These are phyloP conservation scores for Aegle marmelos DNA, from an alignment of 345 rosid genomes.

Conservation along the genomic window DNA sequence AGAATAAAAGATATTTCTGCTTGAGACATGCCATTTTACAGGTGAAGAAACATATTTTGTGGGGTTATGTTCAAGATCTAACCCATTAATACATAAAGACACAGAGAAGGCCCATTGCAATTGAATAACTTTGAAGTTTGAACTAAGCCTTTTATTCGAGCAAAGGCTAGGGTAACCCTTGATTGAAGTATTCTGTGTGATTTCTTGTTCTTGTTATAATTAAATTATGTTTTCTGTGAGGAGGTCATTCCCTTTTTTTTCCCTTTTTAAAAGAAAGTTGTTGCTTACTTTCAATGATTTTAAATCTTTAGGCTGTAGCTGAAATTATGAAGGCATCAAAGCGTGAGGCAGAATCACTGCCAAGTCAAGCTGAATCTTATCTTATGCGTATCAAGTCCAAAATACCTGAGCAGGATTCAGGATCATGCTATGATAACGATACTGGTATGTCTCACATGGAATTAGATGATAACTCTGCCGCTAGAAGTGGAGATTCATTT, in stretches of 20 bases:
- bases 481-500: background rate
- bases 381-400: constrained; percentile 41
- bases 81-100: no score
- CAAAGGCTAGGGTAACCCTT: no score
- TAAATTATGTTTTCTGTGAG: no score
- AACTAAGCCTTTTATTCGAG: no score
- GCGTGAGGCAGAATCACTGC: constrained; percentile 65
- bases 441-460: constrained; percentile 9
- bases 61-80: no score
- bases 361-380: constrained; percentile 46
- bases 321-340: constrained; percentile 76
- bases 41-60: background rate
- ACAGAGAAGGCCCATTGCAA: no score
- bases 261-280: background rate
- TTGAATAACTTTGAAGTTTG: no score
- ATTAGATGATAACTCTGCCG: constrained; percentile 26
- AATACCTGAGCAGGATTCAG: constrained; percentile 35
- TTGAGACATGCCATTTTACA: background rate
- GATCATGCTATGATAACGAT: constrained; percentile 20
- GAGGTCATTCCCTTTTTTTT: no score
- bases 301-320: constrained; percentile 59
- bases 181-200: background rate
- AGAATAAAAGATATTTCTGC: background rate
- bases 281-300: background rate
- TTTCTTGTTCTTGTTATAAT: background rate